Evolutionary conservation across 164 flowering plant species (phyloP).

Genomic region (Buxus sempervirens): DNA sequence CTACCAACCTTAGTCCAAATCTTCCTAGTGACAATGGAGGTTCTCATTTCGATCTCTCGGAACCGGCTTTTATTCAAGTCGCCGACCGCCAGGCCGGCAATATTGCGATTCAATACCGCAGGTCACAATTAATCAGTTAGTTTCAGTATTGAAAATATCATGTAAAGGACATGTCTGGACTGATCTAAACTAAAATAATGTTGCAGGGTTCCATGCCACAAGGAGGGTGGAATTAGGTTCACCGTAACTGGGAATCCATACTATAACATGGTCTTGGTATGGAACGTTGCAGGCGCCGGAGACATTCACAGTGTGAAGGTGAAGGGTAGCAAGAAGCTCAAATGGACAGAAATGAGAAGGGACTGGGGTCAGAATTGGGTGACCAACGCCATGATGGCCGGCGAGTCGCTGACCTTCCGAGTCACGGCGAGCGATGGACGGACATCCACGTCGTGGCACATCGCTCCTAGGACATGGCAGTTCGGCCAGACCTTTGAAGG

Average conservation of each 20-base stretch:
- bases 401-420: conserved; percentile 53
- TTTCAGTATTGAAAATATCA: neutral
- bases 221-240: conserved; percentile 59
- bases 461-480: conserved; percentile 56
- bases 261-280: conserved; percentile 44
- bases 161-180: neutral
- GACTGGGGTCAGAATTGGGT: conserved; percentile 71
- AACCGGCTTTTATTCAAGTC: conserved; percentile 49
- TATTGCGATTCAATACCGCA: conserved; percentile 45
- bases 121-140: conserved; percentile 6
- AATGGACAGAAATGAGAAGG: conserved; percentile 46
- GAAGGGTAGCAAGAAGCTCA: conserved; percentile 38
- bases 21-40: conserved; percentile 46
- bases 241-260: conserved; percentile 51
- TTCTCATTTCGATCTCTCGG: conserved; percentile 68
- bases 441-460: conserved; percentile 49
- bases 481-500: conserved; percentile 72
- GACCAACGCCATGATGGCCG: conserved; percentile 27
- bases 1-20: conserved; percentile 74
- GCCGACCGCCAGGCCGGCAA: conserved; percentile 61
- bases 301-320: conserved; percentile 44
- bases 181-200: neutral
- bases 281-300: conserved; percentile 84
- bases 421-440: conserved; percentile 53
- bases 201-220: conserved; percentile 64